phyloP scores from a whole-genome alignment of 441 rosid genomes.

The Eruca vesicaria region DNA sequence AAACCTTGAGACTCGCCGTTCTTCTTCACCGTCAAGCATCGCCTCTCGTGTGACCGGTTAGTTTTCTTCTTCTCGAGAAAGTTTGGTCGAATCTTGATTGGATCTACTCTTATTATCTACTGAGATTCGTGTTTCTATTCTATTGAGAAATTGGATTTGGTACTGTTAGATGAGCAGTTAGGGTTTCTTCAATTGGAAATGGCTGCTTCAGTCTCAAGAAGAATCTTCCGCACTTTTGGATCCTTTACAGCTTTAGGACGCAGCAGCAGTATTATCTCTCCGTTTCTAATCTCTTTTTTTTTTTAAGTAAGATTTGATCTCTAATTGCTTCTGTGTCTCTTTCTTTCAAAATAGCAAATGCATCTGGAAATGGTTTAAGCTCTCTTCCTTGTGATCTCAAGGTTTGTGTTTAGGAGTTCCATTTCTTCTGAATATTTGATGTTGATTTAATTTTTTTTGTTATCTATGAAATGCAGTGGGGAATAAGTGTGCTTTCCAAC shows the following conservation, averaged over 20 bases:
- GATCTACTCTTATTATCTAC: not conserved
- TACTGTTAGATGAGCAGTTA: conserved; percentile 25
- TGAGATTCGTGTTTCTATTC: not conserved
- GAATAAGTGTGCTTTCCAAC: conserved; percentile 34
- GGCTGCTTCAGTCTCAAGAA: conserved; percentile 55
- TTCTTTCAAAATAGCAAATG: not conserved
- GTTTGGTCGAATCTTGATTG: not conserved
- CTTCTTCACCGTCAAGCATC: conserved; percentile 12
- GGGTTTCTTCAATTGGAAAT: conserved; percentile 25
- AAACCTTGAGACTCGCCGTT: not conserved
- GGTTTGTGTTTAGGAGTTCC: conserved; percentile 7
- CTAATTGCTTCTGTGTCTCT: not conserved
- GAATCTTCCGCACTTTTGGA: conserved; percentile 44
- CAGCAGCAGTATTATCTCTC: not conserved
- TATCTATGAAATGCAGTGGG: conserved; percentile 40
- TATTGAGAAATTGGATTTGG: not conserved
- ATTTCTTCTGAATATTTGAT: not conserved
- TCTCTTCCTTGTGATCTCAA: conserved; percentile 23
- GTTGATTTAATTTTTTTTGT: not conserved
- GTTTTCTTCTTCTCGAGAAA: not conserved
- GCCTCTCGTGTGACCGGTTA: conserved; percentile 23
- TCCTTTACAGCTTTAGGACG: conserved; percentile 35
- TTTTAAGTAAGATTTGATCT: not conserved
- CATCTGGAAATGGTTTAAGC: conserved; percentile 24
- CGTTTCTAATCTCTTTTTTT: not conserved